Conservation (phyloP, 805 yeast species). For the Kuraishia piskuri region DNA sequence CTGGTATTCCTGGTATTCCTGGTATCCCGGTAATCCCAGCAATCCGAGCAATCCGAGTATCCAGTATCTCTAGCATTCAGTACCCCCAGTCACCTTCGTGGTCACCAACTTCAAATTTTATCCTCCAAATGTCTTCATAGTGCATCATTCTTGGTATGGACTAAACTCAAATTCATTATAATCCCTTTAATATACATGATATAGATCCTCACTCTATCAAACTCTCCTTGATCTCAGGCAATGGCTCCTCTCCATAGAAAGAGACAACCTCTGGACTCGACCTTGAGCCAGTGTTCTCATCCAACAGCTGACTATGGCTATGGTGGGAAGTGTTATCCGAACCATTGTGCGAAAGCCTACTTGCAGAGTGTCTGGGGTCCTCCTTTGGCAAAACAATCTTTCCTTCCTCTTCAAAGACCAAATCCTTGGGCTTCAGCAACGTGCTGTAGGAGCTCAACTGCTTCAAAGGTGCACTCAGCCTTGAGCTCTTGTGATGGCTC, state of each 20-base stretch:
- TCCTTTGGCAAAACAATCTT: neutral
- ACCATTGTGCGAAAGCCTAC: too few species aligned
- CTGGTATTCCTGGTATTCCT: too few species aligned
- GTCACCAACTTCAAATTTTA: too few species aligned
- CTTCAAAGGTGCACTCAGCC: slow-evolving; percentile 24
- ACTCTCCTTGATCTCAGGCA: neutral
- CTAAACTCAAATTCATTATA: too few species aligned
- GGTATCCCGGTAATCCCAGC: too few species aligned
- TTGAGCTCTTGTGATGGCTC: slow-evolving; percentile 16
- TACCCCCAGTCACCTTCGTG: too few species aligned
- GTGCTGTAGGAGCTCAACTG: slow-evolving; percentile 30
- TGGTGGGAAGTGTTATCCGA: too few species aligned
- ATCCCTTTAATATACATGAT: too few species aligned
- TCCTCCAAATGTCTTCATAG: too few species aligned
- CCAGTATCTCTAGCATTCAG: too few species aligned
- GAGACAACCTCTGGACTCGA: neutral
- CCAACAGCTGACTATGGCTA: neutral
- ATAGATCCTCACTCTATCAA: neutral
- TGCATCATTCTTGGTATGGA: too few species aligned
- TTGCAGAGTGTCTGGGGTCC: neutral
- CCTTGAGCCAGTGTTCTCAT: neutral
- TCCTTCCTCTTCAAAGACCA: slow-evolving; percentile 17
- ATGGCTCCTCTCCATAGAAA: neutral
- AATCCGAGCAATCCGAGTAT: too few species aligned
- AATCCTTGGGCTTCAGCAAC: slow-evolving; percentile 29